Percentiles rank a stretch among this genome's conserved stretches.
These are phyloP conservation scores for Diaporthe ampelina DNA, from an alignment of 2,329 filamentous ascomycete genomes.

Conservation along the genomic window DNA sequence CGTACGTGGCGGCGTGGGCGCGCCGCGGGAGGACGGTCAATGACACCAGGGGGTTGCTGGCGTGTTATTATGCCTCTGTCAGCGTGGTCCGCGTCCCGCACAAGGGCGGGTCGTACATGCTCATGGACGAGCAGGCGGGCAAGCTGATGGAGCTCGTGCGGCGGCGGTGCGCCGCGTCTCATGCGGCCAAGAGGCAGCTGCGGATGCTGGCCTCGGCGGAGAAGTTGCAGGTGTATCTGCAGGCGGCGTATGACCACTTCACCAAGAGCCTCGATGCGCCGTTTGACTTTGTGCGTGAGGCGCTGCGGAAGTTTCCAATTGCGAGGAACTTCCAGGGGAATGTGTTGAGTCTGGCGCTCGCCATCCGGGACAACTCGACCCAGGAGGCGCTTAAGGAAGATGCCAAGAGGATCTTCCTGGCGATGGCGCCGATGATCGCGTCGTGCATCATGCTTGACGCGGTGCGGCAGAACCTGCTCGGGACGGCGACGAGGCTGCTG, in stretches of 20 bases:
- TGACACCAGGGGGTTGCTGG: neutral
- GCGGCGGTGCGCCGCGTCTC: neutral
- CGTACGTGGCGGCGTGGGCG: neutral
- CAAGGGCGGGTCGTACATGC: slow-evolving; percentile 29
- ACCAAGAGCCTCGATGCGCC: slow-evolving; percentile 13
- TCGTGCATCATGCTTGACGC: slow-evolving; percentile 17
- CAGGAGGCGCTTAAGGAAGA: neutral
- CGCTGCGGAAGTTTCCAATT: slow-evolving; percentile 17
- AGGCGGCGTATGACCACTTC: slow-evolving; percentile 21
- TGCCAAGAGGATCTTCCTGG: neutral
- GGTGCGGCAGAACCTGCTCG: slow-evolving; percentile 10
- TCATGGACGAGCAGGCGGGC: slow-evolving; percentile 21
- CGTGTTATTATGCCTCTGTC: slow-evolving; percentile 1
- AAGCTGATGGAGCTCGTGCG: slow-evolving; percentile 9
- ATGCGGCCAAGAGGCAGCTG: slow-evolving; percentile 6
- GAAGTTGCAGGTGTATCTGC: slow-evolving; percentile 12
- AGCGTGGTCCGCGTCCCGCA: slow-evolving; percentile 28
- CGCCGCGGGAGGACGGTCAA: neutral
- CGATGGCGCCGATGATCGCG: slow-evolving; percentile 7
- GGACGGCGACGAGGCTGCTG: slow-evolving; percentile 26
- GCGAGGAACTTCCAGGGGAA: slow-evolving; percentile 13
- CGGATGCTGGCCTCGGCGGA: slow-evolving; percentile 18
- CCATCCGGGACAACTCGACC: slow-evolving; percentile 4
- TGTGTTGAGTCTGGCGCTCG: neutral
- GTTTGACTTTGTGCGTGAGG: slow-evolving; percentile 23